Percentiles rank a stretch among this genome's conserved stretches.
These are phyloP conservation scores for Trichosporon faecale DNA, from an alignment of 1,284 basidiomycete species.

Conservation along the genomic window DNA sequence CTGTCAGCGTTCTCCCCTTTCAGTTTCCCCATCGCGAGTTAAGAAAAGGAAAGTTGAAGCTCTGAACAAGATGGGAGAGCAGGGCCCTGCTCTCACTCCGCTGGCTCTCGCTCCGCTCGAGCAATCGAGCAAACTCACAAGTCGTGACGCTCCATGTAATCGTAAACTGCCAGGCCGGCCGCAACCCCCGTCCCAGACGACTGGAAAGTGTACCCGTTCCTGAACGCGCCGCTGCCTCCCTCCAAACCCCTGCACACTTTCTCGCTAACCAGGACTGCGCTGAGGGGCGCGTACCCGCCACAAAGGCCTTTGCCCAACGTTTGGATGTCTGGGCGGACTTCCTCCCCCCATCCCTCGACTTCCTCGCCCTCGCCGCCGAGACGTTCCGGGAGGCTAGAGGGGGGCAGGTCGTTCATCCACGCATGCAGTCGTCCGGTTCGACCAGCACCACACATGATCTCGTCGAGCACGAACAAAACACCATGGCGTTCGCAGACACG, in stretches of 20 bases:
- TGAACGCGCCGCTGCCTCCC: slow-evolving; percentile 58
- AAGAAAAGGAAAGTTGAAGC: too few species aligned
- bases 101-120: too few species aligned
- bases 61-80: too few species aligned
- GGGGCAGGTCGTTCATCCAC: slow-evolving; percentile 68
- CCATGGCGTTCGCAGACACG: slow-evolving; percentile 82
- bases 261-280: slow-evolving; percentile 71
- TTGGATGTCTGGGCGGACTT: slow-evolving; percentile 67
- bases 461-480: slow-evolving; percentile 79
- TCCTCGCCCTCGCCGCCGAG: slow-evolving; percentile 5
- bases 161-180: slow-evolving; percentile 67
- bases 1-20: neutral
- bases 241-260: slow-evolving; percentile 67
- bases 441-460: slow-evolving; percentile 83
- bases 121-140: slow-evolving; percentile 19
- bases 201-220: slow-evolving; percentile 85
- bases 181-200: slow-evolving; percentile 71
- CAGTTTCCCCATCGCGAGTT: too few species aligned
- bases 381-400: neutral
- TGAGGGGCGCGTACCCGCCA: slow-evolving; percentile 80
- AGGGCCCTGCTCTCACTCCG: too few species aligned
- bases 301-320: slow-evolving; percentile 81
- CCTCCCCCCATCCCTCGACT: neutral
- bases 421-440: slow-evolving; percentile 71
- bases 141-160: slow-evolving; percentile 24